Percentiles rank a stretch among this genome's conserved stretches.
Evolutionary conservation across 164 flowering plant species (phyloP).

Genomic region (Vitis rupestris): DNA sequence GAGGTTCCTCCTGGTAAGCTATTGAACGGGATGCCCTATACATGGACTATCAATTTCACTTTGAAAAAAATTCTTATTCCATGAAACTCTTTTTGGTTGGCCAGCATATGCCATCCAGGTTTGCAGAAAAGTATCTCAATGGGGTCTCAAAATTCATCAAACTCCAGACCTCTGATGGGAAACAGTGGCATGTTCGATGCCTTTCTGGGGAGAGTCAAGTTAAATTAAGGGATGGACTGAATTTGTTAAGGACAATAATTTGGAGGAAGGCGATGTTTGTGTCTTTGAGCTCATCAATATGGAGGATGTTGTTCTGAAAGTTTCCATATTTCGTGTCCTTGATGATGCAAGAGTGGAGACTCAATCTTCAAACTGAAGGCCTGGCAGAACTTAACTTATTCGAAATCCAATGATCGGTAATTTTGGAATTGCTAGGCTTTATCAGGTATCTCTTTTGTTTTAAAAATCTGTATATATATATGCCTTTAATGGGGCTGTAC

Average conservation of each 20-base stretch:
- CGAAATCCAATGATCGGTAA: slow-evolving; percentile 2
- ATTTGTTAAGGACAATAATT: slow-evolving; percentile 34
- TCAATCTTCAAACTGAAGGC: slow-evolving; percentile 2
- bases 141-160: slow-evolving; percentile 33
- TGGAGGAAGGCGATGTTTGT: slow-evolving; percentile 44
- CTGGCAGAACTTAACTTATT: slow-evolving; percentile 5
- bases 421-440: slow-evolving; percentile 3
- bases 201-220: slow-evolving; percentile 26
- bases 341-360: slow-evolving; percentile 3
- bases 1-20: slow-evolving; percentile 35
- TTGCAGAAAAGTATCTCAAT: slow-evolving; percentile 33
- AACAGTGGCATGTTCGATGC: slow-evolving; percentile 41
- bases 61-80: background rate
- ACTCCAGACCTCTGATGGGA: slow-evolving; percentile 36
- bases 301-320: slow-evolving; percentile 30
- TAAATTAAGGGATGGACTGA: slow-evolving; percentile 42
- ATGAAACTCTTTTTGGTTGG: background rate
- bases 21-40: background rate
- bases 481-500: no score
- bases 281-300: slow-evolving; percentile 33
- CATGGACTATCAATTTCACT: background rate
- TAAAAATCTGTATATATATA: no score
- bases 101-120: slow-evolving; percentile 41
- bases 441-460: slow-evolving; percentile 2
- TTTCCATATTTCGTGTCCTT: slow-evolving; percentile 25